A percentile compares a stretch with the other conserved stretches of the same genome.
Evolutionary conservation across 192 early-diverging fungal genomes (phyloP).

Genomic region (Phlyctochytrium arcticum): DNA sequence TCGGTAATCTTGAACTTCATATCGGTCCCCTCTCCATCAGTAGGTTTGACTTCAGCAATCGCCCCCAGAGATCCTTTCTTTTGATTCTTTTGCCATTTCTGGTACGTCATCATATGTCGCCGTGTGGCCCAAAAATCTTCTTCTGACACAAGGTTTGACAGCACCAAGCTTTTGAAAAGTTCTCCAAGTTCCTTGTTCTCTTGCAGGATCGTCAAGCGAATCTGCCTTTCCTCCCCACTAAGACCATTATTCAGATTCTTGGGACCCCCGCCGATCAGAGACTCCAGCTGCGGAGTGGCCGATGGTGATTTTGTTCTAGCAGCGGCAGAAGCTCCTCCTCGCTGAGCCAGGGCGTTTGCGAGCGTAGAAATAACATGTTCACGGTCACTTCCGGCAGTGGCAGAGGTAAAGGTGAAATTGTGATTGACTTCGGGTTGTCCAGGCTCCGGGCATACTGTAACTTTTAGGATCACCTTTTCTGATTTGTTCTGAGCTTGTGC

Average conservation of each 20-base stretch:
- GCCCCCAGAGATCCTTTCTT: constrained; percentile 79
- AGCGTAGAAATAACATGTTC: constrained; percentile 46
- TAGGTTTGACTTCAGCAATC: constrained; percentile 49
- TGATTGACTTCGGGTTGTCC: constrained; percentile 36
- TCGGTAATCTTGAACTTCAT: constrained; percentile 83
- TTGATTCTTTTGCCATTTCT: constrained; percentile 63
- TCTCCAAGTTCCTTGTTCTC: constrained; percentile 63
- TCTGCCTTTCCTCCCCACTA: constrained; percentile 48
- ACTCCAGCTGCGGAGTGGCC: constrained; percentile 1
- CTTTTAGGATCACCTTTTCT: constrained; percentile 55
- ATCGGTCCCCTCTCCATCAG: constrained; percentile 68
- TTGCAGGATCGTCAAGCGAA: constrained; percentile 58
- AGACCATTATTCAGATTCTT: background rate
- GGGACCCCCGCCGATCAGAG: background rate
- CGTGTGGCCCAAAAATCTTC: constrained; percentile 92
- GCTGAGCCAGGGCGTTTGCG: constrained; percentile 36
- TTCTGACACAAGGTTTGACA: constrained; percentile 70
- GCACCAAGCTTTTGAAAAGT: constrained; percentile 75
- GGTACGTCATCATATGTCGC: constrained; percentile 70
- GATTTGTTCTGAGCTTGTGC: constrained; percentile 12
- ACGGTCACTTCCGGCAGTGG: constrained; percentile 42
- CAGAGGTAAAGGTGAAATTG: constrained; percentile 42
- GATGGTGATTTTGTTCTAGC: background rate
- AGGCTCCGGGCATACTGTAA: constrained; percentile 41
- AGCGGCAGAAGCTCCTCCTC: background rate